Base-by-base conservation (phyloP, 257 asterid species). In the Solanum verrucosum region DNA sequence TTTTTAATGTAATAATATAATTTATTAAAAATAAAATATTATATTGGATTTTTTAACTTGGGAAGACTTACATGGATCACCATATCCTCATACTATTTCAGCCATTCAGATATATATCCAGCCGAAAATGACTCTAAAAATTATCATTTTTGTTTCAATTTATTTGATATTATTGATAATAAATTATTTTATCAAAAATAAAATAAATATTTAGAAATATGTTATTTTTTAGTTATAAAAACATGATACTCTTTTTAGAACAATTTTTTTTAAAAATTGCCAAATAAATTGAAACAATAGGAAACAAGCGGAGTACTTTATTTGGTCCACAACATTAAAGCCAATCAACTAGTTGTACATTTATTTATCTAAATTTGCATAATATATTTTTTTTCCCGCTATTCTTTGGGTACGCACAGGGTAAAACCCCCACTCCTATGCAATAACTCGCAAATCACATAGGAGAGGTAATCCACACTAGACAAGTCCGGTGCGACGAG, bases 251-350 rank as follows among this genome's bases (percentile, higher is more conserved):
- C 56, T 13, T 46, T 46, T 46, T 46, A 46, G 56, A 46, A 44
- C 16, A 42, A 1, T 6, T 52, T 18, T 52, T 6, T 0, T 0
- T 1, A 52, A 46, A 49, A 56, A 6, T 2, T 18, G 23, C 4
- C n/a, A 56, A 56, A 56, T 56, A 56, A 56, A 56, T 56, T 56
- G 63, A 18, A 56, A 56, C n/a, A 56, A 6, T 56, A 18, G 10
- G 63, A 52, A 46, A 52, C 63, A 52, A 18, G 16, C 3, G n/a
- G 23, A 52, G 65, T 59, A 20, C 67, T 20, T 59, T 3, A 59
- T 59, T 59, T 59, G 67, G 67, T 20, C 67, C 25, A 59, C 67
- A 59, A 59, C 10, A 21, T 59, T 3, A 59, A 20, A 7, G 25
- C 67, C 67, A 7, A 59, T 59, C 67, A 59, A 59, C 67, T 18